phyloP scores from a whole-genome alignment of 83 land plant species.

The Picea abies region DNA sequence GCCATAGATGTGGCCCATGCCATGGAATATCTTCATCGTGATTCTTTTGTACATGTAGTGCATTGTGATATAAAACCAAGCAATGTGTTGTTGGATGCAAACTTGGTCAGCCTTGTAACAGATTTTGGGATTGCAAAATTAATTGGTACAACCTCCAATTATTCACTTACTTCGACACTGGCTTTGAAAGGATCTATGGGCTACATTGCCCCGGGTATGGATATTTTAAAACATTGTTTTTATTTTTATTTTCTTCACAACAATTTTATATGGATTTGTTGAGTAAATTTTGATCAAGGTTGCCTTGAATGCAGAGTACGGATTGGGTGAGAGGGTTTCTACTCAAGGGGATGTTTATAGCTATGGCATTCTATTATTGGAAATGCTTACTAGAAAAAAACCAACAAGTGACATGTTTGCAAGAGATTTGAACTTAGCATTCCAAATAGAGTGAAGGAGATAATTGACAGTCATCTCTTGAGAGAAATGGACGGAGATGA shows the following conservation, averaged over 20 bases:
- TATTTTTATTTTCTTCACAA: background rate
- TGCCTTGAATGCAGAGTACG: background rate
- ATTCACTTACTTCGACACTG: background rate
- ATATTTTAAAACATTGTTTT: background rate
- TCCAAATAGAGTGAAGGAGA: background rate
- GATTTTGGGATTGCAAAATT: constrained; percentile 24
- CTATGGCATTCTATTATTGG: background rate
- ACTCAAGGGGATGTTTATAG: background rate
- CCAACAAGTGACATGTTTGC: background rate
- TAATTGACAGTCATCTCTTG: background rate
- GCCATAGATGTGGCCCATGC: constrained; percentile 17
- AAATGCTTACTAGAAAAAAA: background rate
- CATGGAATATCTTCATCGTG: constrained; percentile 16
- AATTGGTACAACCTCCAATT: background rate
- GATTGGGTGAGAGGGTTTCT: background rate
- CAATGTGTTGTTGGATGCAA: background rate
- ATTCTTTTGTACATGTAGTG: background rate
- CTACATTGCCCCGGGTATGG: constrained; percentile 23
- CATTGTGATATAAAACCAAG: constrained; percentile 5
- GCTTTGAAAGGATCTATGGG: constrained; percentile 19
- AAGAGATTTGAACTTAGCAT: background rate
- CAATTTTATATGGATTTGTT: background rate
- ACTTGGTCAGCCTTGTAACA: constrained; percentile 1
- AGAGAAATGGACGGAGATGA: background rate
- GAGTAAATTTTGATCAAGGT: background rate